A percentile compares a stretch with the other conserved stretches of the same genome.
Conservation (phyloP, 768 basidiomycete species). For the Piloderma croceum region DNA sequence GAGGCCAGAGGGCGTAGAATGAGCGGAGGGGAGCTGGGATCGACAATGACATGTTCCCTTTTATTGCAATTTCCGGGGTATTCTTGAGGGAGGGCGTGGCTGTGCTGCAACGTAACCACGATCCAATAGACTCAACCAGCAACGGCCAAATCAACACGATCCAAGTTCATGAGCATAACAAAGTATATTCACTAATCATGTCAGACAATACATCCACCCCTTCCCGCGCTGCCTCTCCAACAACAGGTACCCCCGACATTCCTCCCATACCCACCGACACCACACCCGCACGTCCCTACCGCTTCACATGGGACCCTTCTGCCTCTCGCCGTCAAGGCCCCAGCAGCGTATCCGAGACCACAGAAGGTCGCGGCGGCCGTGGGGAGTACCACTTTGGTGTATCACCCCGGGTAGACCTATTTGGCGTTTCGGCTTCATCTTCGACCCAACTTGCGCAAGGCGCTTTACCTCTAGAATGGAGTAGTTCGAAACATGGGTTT, state of each 20-base stretch:
- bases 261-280: too few relatives aligned
- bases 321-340: constrained; percentile 50
- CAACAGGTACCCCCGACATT: too few relatives aligned
- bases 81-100: too few relatives aligned
- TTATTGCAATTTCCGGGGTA: neutral
- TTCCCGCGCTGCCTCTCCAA: too few relatives aligned
- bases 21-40: constrained; percentile 19
- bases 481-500: constrained; percentile 79
- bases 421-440: constrained; percentile 43
- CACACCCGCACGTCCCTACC: constrained; percentile 57
- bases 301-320: constrained; percentile 72
- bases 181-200: too few relatives aligned
- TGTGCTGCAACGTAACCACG: too few relatives aligned
- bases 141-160: too few relatives aligned
- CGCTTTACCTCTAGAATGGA: constrained; percentile 63
- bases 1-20: constrained; percentile 57
- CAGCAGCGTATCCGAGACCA: constrained; percentile 69
- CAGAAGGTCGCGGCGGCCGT: constrained; percentile 58
- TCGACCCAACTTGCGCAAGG: constrained; percentile 41
- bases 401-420: constrained; percentile 39
- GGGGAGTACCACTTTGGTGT: constrained; percentile 52
- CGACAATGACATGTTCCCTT: too few relatives aligned
- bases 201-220: too few relatives aligned
- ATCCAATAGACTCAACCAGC: too few relatives aligned
- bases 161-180: too few relatives aligned